Conservation (phyloP, 306 rosid genomes). For the Rosa lucieae region DNA sequence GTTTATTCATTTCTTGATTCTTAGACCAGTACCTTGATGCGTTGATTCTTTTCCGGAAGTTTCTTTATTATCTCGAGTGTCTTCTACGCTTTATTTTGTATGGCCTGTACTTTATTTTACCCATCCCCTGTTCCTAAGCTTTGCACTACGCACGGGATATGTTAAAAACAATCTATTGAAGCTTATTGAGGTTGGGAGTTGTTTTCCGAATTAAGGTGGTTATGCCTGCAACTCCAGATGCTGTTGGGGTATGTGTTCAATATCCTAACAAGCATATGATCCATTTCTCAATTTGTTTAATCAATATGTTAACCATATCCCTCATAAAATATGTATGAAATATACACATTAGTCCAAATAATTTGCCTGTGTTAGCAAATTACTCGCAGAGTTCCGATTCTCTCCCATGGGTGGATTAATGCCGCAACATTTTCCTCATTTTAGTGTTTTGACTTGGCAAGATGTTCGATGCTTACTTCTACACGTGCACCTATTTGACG, state of each 20-base stretch:
- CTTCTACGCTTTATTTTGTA: neutral
- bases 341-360: too few relatives aligned
- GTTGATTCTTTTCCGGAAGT: neutral
- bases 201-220: neutral
- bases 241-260: neutral
- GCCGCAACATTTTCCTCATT: neutral
- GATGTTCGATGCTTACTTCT: neutral
- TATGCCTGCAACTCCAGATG: neutral
- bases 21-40: neutral
- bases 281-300: neutral
- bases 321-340: too few relatives aligned
- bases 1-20: neutral
- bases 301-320: neutral
- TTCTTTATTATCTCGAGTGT: too few relatives aligned
- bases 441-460: neutral
- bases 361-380: neutral
- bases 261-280: too few relatives aligned
- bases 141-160: neutral
- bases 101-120: neutral
- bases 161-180: neutral
- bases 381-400: neutral
- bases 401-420: too few relatives aligned
- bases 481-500: neutral
- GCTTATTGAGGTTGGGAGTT: neutral
- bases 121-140: neutral